These are phyloP conservation scores for Helianthus tuberosus DNA, from an alignment of 129 eudicot species.

Conservation along the genomic window DNA sequence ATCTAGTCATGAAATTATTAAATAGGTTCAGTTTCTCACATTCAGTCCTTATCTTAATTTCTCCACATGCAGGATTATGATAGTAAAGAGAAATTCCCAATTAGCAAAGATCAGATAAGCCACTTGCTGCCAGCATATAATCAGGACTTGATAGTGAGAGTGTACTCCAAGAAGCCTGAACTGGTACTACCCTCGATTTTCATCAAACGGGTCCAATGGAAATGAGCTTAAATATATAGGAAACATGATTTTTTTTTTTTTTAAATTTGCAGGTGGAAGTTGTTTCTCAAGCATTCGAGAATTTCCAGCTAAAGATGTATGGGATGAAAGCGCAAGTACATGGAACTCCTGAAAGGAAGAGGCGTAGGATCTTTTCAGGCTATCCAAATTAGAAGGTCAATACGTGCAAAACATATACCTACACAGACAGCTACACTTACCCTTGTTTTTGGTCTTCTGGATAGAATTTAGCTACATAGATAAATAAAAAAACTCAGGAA, in stretches of 20 bases:
- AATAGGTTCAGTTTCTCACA: not conserved
- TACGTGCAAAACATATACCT: conserved; percentile 23
- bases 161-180: conserved; percentile 82
- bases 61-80: conserved; percentile 63
- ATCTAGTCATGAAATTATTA: not conserved
- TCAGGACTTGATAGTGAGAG: conserved; percentile 78
- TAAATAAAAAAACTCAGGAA: conserved; percentile 3
- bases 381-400: conserved; percentile 29
- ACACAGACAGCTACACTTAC: conserved; percentile 14
- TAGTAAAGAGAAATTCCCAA: conserved; percentile 50
- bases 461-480: conserved; percentile 15
- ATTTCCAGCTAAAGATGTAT: conserved; percentile 67
- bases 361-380: conserved; percentile 29
- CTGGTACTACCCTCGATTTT: conserved; percentile 44
- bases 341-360: conserved; percentile 86
- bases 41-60: conserved; percentile 6
- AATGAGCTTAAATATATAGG: not conserved
- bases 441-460: conserved; percentile 16
- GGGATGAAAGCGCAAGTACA: conserved; percentile 82
- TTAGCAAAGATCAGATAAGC: conserved; percentile 62
- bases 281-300: conserved; percentile 89
- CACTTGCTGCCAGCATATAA: conserved; percentile 77
- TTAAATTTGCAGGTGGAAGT: conserved; percentile 54
- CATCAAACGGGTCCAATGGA: not conserved
- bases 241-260: not conserved